These are phyloP conservation scores for Colletotrichum musae DNA, from an alignment of 2,329 filamentous ascomycete species.

Conservation along the genomic window DNA sequence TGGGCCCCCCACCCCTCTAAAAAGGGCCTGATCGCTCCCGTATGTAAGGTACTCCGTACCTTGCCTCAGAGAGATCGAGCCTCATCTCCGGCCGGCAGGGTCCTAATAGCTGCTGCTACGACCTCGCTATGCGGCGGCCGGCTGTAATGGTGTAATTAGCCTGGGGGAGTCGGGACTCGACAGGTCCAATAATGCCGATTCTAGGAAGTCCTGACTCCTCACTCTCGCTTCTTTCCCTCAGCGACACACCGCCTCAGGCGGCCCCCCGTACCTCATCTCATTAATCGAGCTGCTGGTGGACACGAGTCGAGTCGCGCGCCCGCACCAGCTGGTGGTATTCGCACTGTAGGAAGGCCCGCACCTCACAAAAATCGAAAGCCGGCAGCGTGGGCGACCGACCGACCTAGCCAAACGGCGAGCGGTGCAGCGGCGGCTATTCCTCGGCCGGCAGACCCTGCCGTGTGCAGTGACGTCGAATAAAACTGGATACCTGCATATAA, in stretches of 20 bases:
- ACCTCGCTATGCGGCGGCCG: constrained; percentile 16
- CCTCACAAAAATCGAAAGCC: constrained; percentile 25
- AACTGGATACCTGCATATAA: constrained; percentile 35
- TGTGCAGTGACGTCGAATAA: constrained; percentile 31
- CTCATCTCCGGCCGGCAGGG: constrained; percentile 35
- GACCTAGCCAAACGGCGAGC: background rate
- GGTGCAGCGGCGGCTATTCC: constrained; percentile 18
- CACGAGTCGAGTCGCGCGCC: constrained; percentile 4
- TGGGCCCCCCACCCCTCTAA: background rate
- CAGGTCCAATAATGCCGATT: constrained; percentile 26
- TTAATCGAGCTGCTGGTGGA: constrained; percentile 27
- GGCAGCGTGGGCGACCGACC: background rate
- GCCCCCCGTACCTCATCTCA: constrained; percentile 10
- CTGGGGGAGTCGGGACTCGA: background rate
- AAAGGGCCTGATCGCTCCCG: too few relatives aligned
- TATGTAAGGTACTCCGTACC: background rate
- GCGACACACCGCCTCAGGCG: constrained; percentile 35
- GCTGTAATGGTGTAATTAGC: constrained; percentile 30
- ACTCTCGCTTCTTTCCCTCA: constrained; percentile 35
- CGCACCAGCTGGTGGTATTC: background rate
- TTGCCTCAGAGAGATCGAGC: constrained; percentile 17
- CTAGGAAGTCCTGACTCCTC: constrained; percentile 32
- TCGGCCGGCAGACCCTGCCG: constrained; percentile 6
- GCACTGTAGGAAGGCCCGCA: constrained; percentile 31
- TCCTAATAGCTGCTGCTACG: constrained; percentile 9